Percentiles rank a stretch among this genome's conserved stretches.
phyloP scores from a whole-genome alignment of 2,329 filamentous ascomycete genomes.

The Bisporella sp. region DNA sequence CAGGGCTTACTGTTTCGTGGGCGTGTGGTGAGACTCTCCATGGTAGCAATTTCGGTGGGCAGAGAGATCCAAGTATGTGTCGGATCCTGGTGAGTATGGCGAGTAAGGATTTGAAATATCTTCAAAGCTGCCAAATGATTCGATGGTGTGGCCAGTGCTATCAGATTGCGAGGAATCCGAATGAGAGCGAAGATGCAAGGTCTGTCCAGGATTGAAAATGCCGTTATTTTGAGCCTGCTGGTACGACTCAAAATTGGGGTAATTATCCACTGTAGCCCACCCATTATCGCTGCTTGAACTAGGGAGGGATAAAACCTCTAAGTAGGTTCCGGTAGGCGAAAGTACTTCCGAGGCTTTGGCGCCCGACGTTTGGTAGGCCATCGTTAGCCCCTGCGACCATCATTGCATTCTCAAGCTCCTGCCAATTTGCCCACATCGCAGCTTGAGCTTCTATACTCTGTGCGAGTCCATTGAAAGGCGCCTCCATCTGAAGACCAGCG shows the following conservation, averaged over 20 bases:
- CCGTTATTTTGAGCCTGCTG: constrained; percentile 41
- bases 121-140: constrained; percentile 68
- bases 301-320: constrained; percentile 78
- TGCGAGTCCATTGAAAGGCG: constrained; percentile 52
- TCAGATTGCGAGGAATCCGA: constrained; percentile 81
- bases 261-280: constrained; percentile 76
- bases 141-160: constrained; percentile 49
- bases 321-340: constrained; percentile 75
- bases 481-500: constrained; percentile 51
- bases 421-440: constrained; percentile 66
- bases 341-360: constrained; percentile 47
- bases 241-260: constrained; percentile 63
- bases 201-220: constrained; percentile 89
- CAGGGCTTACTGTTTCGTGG: constrained; percentile 56
- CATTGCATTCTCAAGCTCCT: constrained; percentile 70
- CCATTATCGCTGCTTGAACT: constrained; percentile 79
- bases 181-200: constrained; percentile 77
- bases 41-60: constrained; percentile 55
- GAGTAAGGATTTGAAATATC: constrained; percentile 65
- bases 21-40: constrained; percentile 44
- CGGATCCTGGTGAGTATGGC: constrained; percentile 77
- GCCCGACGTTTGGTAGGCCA: constrained; percentile 38
- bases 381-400: constrained; percentile 38
- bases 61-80: constrained; percentile 58
- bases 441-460: constrained; percentile 51